A percentile compares a stretch with the other conserved stretches of the same genome.
phyloP scores from a whole-genome alignment of 768 basidiomycete species.

The Pisolithus albus region DNA sequence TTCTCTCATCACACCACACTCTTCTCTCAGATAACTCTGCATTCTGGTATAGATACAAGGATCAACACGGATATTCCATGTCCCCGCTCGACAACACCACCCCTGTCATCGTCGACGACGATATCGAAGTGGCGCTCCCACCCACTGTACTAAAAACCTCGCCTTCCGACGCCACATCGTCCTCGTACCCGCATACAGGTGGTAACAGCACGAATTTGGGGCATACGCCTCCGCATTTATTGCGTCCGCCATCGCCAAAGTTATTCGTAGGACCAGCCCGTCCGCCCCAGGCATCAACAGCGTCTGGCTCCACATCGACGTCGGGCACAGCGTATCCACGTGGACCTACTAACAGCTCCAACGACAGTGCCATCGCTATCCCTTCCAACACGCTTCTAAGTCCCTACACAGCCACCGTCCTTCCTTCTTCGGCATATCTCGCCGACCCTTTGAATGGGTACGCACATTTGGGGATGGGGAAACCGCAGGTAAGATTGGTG shows the following conservation, averaged over 20 bases:
- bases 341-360: conserved; percentile 30
- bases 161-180: conserved; percentile 1
- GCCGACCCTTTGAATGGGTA: conserved; percentile 84
- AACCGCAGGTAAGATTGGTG: conserved; percentile 74
- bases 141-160: conserved; percentile 19
- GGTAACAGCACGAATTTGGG: not conserved
- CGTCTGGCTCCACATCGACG: conserved; percentile 15
- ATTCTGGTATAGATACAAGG: conserved; percentile 16
- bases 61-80: conserved; percentile 23
- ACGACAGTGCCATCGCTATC: conserved; percentile 42
- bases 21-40: conserved; percentile 11
- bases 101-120: conserved; percentile 29
- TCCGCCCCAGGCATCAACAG: conserved; percentile 9
- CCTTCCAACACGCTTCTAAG: conserved; percentile 51
- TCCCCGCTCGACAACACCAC: conserved; percentile 26
- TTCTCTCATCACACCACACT: not conserved
- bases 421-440: conserved; percentile 63
- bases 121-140: conserved; percentile 15
- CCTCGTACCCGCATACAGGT: conserved; percentile 2
- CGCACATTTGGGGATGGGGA: conserved; percentile 72
- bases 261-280: conserved; percentile 15
- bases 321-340: conserved; percentile 4
- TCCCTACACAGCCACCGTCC: conserved; percentile 56
- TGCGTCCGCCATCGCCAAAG: conserved; percentile 24
- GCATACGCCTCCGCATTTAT: conserved; percentile 18